Base-by-base conservation (phyloP, 192 early-diverging fungal genomes). In the Rhizophagus prolifer region DNA sequence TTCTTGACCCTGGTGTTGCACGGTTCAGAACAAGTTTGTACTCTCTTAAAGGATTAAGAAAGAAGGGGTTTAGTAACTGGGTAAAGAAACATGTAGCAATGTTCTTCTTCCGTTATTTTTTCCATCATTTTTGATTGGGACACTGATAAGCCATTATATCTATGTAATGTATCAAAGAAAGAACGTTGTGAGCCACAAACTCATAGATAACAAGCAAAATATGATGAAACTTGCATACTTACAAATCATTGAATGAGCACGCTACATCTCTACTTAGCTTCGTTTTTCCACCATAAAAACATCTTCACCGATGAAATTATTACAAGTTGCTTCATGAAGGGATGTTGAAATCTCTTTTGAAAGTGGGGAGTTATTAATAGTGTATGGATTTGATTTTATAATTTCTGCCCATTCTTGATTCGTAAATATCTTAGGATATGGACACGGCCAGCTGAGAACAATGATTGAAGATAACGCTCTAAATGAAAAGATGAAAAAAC, bases 41-140 rank as follows among this genome's bases (percentile, higher is more conserved):
- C 21, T 66, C 65, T 19, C 28, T 70, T 19, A 31, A 4, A 5
- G 47, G 46, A 16, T 62, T 34, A 71, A 59, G 30, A 26, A 78
- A 78, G 26, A 34, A 59, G 23, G 23, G 28, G 68, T 30, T 63
- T 63, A 26, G 69, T 78, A 21, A 78, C 69, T 72, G 77, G 77
- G 64, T 72, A 63, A 63, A 81, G 34, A 26, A 78, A 72, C 77
- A 54, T 78, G 59, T 78, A 72, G 31, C 77, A 78, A 25, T 78
- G 77, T 26, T 72, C 70, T 23, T 72, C 70, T 50, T 78, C 77
- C 9, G 73, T 81, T 36, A 44, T 72, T 77, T 77, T 85, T 82
- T 63, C 61, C 26, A 30, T 63, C 3, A 30, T 63, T 13, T 63
- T 63, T 13, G 61, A 64, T 75, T 25, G 16, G n/a, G 61, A 60